These are phyloP conservation scores for Schwanniomyces yamadae DNA, from an alignment of 805 yeast species.

Conservation along the genomic window DNA sequence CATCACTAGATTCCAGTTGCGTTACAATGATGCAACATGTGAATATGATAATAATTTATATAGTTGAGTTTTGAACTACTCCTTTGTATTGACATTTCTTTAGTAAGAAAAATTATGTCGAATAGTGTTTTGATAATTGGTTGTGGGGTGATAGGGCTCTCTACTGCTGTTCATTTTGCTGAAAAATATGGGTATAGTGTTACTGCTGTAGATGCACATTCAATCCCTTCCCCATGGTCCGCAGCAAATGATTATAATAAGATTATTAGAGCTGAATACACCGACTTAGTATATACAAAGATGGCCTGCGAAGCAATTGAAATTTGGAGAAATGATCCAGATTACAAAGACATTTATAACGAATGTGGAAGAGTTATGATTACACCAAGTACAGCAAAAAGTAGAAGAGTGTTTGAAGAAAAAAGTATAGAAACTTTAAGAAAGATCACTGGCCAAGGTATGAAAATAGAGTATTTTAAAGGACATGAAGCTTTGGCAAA, in stretches of 20 bases:
- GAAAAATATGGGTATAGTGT: constrained; percentile 26
- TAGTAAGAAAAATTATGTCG: too few relatives aligned
- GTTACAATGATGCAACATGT: too few relatives aligned
- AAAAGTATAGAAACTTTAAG: constrained; percentile 9
- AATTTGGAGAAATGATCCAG: constrained; percentile 35
- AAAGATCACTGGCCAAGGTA: constrained; percentile 11
- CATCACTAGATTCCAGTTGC: too few relatives aligned
- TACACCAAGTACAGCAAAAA: constrained; percentile 22
- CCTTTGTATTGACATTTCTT: too few relatives aligned
- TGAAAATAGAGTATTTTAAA: too few relatives aligned
- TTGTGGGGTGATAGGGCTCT: constrained; percentile 48
- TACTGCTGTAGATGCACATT: constrained; percentile 21
- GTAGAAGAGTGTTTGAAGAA: constrained; percentile 11
- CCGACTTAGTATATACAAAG: constrained; percentile 22
- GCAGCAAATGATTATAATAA: constrained; percentile 42
- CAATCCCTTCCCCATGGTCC: constrained; percentile 35
- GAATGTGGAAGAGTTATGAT: constrained; percentile 42
- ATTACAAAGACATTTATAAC: constrained; percentile 30
- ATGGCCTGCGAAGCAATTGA: constrained; percentile 44
- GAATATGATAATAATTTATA: too few relatives aligned
- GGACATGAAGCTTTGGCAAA: too few relatives aligned
- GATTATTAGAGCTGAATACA: constrained; percentile 20
- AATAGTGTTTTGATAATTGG: constrained; percentile 31
- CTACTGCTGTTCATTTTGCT: constrained; percentile 40
- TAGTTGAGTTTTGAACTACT: too few relatives aligned